Evolutionary conservation across 441 rosid genomes (phyloP).

Genomic region (Brassica balearica): DNA sequence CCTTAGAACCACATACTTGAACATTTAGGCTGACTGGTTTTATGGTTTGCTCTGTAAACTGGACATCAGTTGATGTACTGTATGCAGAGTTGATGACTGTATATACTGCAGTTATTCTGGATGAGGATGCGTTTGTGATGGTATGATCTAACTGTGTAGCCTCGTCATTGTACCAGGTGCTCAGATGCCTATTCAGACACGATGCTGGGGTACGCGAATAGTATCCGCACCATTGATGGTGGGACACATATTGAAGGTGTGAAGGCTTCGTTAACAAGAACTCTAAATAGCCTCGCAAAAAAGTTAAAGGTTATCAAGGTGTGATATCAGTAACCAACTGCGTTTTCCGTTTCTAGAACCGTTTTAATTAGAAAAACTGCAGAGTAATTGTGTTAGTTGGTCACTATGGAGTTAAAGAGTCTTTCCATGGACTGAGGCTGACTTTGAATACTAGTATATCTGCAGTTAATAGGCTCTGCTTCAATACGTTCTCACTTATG

Average conservation of each 20-base stretch:
- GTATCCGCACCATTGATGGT: conserved; percentile 94
- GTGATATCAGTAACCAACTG: background rate
- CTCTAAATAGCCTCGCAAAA: conserved; percentile 83
- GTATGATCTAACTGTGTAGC: conserved; percentile 19
- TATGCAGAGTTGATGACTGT: conserved; percentile 14
- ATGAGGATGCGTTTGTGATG: conserved; percentile 10
- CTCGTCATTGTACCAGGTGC: conserved; percentile 65
- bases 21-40: conserved; percentile 12
- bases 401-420: conserved; percentile 16
- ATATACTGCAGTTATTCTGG: conserved; percentile 15
- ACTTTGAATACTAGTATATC: background rate
- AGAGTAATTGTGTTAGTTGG: conserved; percentile 1
- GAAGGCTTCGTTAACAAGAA: conserved; percentile 89
- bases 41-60: conserved; percentile 21
- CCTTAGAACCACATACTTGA: conserved; percentile 1
- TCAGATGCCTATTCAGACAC: conserved; percentile 96
- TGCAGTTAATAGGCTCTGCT: conserved; percentile 14
- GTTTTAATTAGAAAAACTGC: too few species aligned
- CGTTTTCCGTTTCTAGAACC: too few species aligned
- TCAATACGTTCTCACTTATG: background rate
- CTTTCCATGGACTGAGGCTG: background rate
- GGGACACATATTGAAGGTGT: conserved; percentile 96
- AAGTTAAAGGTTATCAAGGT: conserved; percentile 87
- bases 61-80: background rate
- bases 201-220: conserved; percentile 94